These are phyloP conservation scores for Monascus purpureus DNA, from an alignment of 495 filamentous ascomycete species.

Conservation along the genomic window DNA sequence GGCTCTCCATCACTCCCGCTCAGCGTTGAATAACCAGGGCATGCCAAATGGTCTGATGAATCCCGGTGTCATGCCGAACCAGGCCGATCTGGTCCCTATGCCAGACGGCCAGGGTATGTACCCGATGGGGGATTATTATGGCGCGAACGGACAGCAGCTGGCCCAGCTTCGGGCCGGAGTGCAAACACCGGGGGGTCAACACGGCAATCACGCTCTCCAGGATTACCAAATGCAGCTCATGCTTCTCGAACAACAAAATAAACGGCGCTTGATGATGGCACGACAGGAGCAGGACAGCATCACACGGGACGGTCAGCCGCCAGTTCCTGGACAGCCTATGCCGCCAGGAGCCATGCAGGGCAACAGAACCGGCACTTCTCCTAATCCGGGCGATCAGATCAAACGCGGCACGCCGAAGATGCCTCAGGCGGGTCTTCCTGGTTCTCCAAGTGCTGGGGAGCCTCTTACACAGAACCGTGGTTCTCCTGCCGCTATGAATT, in stretches of 20 bases:
- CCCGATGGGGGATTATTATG: conserved; percentile 49
- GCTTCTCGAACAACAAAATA: conserved; percentile 97
- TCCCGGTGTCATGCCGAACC: conserved; percentile 42
- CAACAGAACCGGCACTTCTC: conserved; percentile 68
- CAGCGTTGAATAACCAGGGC: conserved; percentile 49
- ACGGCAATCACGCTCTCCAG: conserved; percentile 86
- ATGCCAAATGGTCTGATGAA: conserved; percentile 56
- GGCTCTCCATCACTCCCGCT: conserved; percentile 57
- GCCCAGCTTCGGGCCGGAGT: conserved; percentile 35
- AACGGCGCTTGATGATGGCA: conserved; percentile 92
- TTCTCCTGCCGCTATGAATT: conserved; percentile 72
- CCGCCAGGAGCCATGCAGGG: conserved; percentile 63
- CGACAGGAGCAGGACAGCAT: conserved; percentile 86
- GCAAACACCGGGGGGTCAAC: conserved; percentile 37
- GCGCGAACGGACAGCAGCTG: conserved; percentile 35
- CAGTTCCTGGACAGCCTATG: conserved; percentile 41
- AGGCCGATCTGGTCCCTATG: conserved; percentile 72
- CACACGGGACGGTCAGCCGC: conserved; percentile 45
- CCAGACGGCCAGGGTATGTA: conserved; percentile 48
- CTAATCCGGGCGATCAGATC: conserved; percentile 79
- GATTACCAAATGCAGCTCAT: conserved; percentile 99
- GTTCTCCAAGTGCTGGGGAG: conserved; percentile 72
- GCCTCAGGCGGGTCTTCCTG: conserved; percentile 54
- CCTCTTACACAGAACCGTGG: conserved; percentile 56
- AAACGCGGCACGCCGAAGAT: conserved; percentile 86